A percentile compares a stretch with the other conserved stretches of the same genome.
phyloP scores from a whole-genome alignment of 2,329 filamentous ascomycete genomes.

The Fusarium papillatum region DNA sequence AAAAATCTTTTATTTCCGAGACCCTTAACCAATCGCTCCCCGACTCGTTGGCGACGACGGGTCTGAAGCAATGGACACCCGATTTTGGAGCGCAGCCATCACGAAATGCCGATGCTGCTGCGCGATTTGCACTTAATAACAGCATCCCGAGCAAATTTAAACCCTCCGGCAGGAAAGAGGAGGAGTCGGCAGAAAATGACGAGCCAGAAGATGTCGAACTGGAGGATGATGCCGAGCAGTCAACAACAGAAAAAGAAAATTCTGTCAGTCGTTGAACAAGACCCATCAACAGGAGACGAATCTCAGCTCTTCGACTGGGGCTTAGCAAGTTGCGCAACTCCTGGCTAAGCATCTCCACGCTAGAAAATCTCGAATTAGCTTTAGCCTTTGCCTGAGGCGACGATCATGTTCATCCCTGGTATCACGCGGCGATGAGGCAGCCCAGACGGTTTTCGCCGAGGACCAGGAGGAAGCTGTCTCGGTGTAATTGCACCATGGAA shows the following conservation, averaged over 20 bases:
- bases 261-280: background rate
- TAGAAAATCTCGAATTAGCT: constrained; percentile 13
- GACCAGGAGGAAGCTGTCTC: constrained; percentile 5
- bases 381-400: constrained; percentile 19
- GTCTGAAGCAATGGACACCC: constrained; percentile 59
- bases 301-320: constrained; percentile 14
- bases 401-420: constrained; percentile 29
- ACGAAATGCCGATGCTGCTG: constrained; percentile 12
- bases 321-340: constrained; percentile 36
- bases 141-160: constrained; percentile 33
- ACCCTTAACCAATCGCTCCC: constrained; percentile 57
- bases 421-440: constrained; percentile 17
- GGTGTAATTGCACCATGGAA: constrained; percentile 11
- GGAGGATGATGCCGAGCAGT: background rate
- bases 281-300: constrained; percentile 18
- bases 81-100: constrained; percentile 38
- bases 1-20: constrained; percentile 52
- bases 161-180: background rate
- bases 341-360: constrained; percentile 26
- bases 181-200: background rate
- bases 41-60: constrained; percentile 50
- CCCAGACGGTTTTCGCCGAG: constrained; percentile 4
- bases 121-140: constrained; percentile 25
- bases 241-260: background rate
- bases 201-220: background rate